Evolutionary conservation across 2,329 filamentous ascomycete species (phyloP).

Genomic region (Karstenula rhodostoma): DNA sequence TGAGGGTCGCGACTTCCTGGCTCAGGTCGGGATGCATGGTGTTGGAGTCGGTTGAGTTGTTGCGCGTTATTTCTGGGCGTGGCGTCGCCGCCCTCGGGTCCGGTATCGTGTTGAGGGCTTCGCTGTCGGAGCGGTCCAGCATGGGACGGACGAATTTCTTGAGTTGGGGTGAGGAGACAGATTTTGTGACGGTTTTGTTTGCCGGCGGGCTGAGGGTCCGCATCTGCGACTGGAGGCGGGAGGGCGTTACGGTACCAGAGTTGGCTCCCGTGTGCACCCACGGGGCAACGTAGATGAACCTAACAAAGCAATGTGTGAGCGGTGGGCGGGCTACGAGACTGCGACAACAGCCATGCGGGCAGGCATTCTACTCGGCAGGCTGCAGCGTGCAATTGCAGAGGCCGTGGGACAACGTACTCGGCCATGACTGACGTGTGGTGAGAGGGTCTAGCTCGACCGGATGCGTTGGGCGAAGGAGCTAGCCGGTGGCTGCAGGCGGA

Average conservation of each 20-base stretch:
- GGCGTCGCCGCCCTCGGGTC: conserved; percentile 57
- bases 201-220: conserved; percentile 46
- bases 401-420: conserved; percentile 33
- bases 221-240: conserved; percentile 38
- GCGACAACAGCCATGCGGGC: not conserved
- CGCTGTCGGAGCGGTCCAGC: conserved; percentile 53
- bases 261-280: conserved; percentile 40
- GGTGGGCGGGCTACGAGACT: conserved; percentile 1
- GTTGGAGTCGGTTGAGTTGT: conserved; percentile 58
- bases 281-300: conserved; percentile 45
- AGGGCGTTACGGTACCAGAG: conserved; percentile 46
- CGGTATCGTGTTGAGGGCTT: conserved; percentile 74
- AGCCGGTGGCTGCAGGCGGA: conserved; percentile 22
- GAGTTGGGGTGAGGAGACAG: conserved; percentile 48
- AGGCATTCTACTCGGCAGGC: conserved; percentile 1
- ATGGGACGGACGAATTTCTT: conserved; percentile 32
- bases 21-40: conserved; percentile 67
- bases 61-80: conserved; percentile 39
- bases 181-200: conserved; percentile 49
- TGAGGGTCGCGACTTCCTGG: conserved; percentile 85
- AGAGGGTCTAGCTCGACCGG: conserved; percentile 11
- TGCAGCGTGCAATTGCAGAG: conserved; percentile 13
- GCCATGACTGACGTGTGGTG: conserved; percentile 30
- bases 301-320: conserved; percentile 28
- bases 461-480: conserved; percentile 16